These are phyloP conservation scores for Capsella bursapastoris DNA, from an alignment of 345 rosid genomes.

Conservation along the genomic window DNA sequence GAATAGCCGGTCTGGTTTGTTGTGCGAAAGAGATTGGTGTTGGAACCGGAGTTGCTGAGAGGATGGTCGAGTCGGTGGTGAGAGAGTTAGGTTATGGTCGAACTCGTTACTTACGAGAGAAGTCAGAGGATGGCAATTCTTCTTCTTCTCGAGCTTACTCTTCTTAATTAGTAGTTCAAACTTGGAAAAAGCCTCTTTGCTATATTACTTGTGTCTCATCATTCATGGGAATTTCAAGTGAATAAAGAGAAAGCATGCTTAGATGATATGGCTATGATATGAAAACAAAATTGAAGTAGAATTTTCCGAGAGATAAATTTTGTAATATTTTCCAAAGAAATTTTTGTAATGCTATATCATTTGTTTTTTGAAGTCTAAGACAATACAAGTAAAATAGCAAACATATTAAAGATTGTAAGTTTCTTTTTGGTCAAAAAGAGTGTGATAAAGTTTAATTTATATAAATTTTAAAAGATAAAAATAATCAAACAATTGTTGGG, in stretches of 20 bases:
- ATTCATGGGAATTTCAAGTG: slow-evolving; percentile 8
- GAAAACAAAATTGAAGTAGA: neutral
- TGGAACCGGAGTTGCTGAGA: slow-evolving; percentile 32
- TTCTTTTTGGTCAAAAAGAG: too few relatives aligned
- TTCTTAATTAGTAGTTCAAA: slow-evolving; percentile 5
- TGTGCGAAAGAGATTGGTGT: slow-evolving; percentile 35
- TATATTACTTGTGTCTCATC: slow-evolving; percentile 2
- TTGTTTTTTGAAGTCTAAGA: neutral
- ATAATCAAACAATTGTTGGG: too few relatives aligned
- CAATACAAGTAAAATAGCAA: too few relatives aligned
- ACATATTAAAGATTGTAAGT: too few relatives aligned
- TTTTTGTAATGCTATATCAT: neutral
- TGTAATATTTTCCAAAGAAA: neutral
- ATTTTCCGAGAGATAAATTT: neutral
- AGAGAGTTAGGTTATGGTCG: slow-evolving; percentile 26
- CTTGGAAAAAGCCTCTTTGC: neutral
- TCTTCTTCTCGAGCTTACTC: neutral
- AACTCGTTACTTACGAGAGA: slow-evolving; percentile 26
- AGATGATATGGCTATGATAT: neutral
- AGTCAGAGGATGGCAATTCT: slow-evolving; percentile 13
- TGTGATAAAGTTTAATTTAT: too few relatives aligned
- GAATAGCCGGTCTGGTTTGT: slow-evolving; percentile 46
- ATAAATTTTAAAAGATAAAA: too few relatives aligned
- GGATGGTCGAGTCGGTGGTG: slow-evolving; percentile 32
- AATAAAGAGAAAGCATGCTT: neutral